Evolutionary conservation across 768 basidiomycete species (phyloP), one percentile per base, ranked within the genome.

Genomic region (Amylocystis lapponica): DNA sequence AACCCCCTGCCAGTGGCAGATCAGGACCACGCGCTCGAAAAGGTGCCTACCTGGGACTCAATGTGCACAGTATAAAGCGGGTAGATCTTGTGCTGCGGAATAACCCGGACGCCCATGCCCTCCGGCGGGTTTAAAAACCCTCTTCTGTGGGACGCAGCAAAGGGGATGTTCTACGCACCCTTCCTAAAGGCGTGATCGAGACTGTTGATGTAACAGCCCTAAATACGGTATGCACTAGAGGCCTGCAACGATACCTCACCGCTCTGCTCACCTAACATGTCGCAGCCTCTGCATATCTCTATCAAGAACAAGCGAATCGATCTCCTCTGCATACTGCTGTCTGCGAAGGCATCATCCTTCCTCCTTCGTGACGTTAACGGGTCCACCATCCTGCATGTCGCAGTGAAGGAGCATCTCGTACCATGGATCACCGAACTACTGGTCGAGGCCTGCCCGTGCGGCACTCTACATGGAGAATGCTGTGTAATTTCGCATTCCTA

Each of bases 31-130:
- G 47, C 9, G 51, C 57, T 9, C 47, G 56, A 30, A 67, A 69
- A 48, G 69, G 71, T 48, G 49, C 58, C 41, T 83, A 82, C 50
- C 72, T 80, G 14, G 79, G 81, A 1, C 64, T 83, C 31, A 72
- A 72, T 42, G 75, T 82, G 17, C 76, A 79, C 45, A 79, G 79
- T n/a, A 79, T 78, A 64, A 81, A 81, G 52, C 66, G 76, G 3
- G 64, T 66, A 13, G 78, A 80, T 50, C 64, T 80, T 8, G 71
- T 38, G 77, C 79, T 49, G 75, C 76, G 0, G 16, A 14, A 34
- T 17, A 12, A 14, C 33, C 10, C 16, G 8, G 33, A 19, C 8
- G 33, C 13, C 33, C 33, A 19, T 8, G 13, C 33, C 8, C 8
- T 34, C 10, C 12, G 46, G 36, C 26, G 36, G 70, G 64, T 65